A percentile compares a stretch with the other conserved stretches of the same genome.
phyloP scores from a whole-genome alignment of 2,329 filamentous ascomycete genomes.

The Penicillium frequentans region DNA sequence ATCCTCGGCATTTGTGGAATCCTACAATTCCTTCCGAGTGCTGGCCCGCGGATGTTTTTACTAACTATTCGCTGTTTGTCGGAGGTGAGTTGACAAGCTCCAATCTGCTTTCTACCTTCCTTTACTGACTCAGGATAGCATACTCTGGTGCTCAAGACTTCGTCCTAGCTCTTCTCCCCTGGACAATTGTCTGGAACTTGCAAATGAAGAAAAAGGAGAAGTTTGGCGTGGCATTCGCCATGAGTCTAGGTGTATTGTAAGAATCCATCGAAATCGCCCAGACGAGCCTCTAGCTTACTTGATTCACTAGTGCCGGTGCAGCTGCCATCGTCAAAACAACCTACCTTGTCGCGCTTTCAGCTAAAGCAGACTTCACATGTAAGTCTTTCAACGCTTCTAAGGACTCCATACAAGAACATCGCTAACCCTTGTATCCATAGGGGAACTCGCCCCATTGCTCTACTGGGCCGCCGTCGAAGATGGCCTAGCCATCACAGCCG shows the following conservation, averaged over 20 bases:
- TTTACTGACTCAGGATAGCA: background rate
- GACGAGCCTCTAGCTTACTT: background rate
- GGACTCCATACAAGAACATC: background rate
- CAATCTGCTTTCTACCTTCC: too few species aligned
- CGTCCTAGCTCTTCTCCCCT: slow-evolving; percentile 38
- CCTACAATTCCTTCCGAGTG: slow-evolving; percentile 19
- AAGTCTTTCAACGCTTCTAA: background rate
- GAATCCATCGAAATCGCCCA: background rate
- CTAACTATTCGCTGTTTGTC: slow-evolving; percentile 22
- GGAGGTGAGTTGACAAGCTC: slow-evolving; percentile 12
- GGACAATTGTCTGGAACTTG: slow-evolving; percentile 36
- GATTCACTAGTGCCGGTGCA: slow-evolving; percentile 14
- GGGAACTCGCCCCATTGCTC: slow-evolving; percentile 19
- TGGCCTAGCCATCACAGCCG: slow-evolving; percentile 29
- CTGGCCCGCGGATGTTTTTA: slow-evolving; percentile 21
- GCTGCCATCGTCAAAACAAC: slow-evolving; percentile 25
- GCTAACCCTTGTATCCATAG: slow-evolving; percentile 5
- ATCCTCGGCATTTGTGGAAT: slow-evolving; percentile 23
- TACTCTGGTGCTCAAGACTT: slow-evolving; percentile 33
- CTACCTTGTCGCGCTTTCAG: slow-evolving; percentile 18
- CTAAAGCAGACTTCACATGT: slow-evolving; percentile 25
- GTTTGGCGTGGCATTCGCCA: slow-evolving; percentile 36
- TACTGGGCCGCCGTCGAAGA: slow-evolving; percentile 32
- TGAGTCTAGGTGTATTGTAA: slow-evolving; percentile 39
- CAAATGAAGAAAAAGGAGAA: slow-evolving; percentile 41